Percentiles rank a stretch among this genome's conserved stretches.
These are phyloP conservation scores for Artemisia annua DNA, from an alignment of 129 eudicot species.

Conservation along the genomic window DNA sequence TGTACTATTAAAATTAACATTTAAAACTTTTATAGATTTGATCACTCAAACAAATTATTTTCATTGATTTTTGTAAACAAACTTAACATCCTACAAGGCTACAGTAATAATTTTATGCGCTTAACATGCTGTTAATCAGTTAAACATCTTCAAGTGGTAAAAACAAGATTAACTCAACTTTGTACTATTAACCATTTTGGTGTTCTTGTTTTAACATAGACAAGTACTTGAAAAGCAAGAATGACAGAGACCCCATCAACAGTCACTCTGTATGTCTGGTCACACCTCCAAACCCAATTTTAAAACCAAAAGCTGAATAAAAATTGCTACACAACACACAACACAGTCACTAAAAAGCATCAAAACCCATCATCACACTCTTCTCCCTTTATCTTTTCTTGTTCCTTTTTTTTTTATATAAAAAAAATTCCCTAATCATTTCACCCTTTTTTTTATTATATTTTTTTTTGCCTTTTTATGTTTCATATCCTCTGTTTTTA, in stretches of 20 bases:
- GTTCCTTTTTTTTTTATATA: constrained; percentile 19
- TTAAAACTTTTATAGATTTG: too few relatives aligned
- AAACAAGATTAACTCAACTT: too few relatives aligned
- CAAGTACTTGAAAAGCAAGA: constrained; percentile 27
- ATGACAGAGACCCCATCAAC: constrained; percentile 27
- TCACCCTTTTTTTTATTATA: constrained; percentile 34
- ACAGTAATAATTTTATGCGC: too few relatives aligned
- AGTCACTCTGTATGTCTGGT: constrained; percentile 23
- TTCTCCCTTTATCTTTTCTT: constrained; percentile 35
- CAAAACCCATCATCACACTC: constrained; percentile 40
- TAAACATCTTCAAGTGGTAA: too few relatives aligned
- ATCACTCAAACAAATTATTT: too few relatives aligned
- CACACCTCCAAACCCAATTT: constrained; percentile 17
- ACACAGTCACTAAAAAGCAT: constrained; percentile 41
- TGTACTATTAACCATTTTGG: too few relatives aligned
- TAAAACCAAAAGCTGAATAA: constrained; percentile 46
- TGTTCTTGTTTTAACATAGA: too few relatives aligned
- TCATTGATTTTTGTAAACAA: too few relatives aligned
- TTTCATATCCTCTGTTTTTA: too few relatives aligned
- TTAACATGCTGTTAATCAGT: too few relatives aligned
- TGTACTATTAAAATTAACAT: too few relatives aligned
- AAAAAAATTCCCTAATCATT: constrained; percentile 41
- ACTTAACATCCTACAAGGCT: too few relatives aligned
- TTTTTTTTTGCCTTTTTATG: background rate
- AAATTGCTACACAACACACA: constrained; percentile 26